Evolutionary conservation across 345 rosid genomes (phyloP).

Genomic region (Eucalyptus camaldulensis): DNA sequence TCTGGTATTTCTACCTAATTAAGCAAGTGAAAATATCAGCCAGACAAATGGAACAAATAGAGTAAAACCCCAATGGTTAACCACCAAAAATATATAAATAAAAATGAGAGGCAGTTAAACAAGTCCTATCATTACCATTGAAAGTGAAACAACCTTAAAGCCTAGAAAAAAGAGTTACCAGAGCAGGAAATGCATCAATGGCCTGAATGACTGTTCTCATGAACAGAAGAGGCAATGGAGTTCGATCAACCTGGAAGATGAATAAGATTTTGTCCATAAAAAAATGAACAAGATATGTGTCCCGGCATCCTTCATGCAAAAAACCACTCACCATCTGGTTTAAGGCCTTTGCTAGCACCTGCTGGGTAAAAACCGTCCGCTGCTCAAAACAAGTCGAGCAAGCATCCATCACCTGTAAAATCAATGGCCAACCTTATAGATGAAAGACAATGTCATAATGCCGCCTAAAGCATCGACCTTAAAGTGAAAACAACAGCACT

Average conservation of each 20-base stretch:
- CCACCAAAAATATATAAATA: not conserved
- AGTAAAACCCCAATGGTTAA: not conserved
- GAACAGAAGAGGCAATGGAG: slow-evolving; percentile 84
- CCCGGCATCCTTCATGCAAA: not conserved
- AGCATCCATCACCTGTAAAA: slow-evolving; percentile 77
- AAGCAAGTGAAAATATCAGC: not conserved
- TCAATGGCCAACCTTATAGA: not conserved
- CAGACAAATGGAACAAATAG: not conserved
- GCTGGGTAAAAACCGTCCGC: slow-evolving; percentile 92
- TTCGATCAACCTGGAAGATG: slow-evolving; percentile 74
- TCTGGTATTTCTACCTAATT: not conserved
- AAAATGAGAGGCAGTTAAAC: not conserved
- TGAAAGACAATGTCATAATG: not conserved
- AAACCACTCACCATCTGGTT: slow-evolving; percentile 59
- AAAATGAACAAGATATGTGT: not conserved
- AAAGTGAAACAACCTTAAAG: not conserved
- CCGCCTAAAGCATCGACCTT: not conserved
- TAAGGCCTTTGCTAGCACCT: slow-evolving; percentile 92
- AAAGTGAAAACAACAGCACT: not conserved
- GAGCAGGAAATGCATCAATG: slow-evolving; percentile 85
- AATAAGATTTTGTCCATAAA: not conserved
- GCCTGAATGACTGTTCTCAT: slow-evolving; percentile 99
- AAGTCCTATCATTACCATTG: not conserved
- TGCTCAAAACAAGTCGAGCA: slow-evolving; percentile 97
- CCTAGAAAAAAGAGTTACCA: slow-evolving; percentile 31